Evolutionary conservation across 1,284 basidiomycete species (phyloP).

Genomic region (Chondrostereum purpureum): DNA sequence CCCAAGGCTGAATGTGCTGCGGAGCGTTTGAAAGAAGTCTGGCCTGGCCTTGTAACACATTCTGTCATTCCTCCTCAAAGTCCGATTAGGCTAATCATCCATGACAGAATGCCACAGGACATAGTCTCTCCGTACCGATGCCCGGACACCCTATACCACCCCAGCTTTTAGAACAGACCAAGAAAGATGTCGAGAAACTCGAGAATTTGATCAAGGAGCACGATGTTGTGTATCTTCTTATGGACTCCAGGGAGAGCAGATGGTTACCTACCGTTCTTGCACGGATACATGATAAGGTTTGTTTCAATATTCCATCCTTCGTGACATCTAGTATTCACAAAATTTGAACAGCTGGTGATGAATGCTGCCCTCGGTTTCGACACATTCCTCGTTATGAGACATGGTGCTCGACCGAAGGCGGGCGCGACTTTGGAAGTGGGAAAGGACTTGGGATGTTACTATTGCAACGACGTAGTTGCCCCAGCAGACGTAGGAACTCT

Average conservation of each 20-base stretch:
- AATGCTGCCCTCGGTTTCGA: constrained; percentile 97
- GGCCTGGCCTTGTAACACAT: constrained; percentile 79
- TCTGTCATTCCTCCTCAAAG: constrained; percentile 3
- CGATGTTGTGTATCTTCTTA: constrained; percentile 90
- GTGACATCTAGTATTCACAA: background rate
- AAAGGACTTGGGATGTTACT: constrained; percentile 82
- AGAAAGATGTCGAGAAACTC: constrained; percentile 64
- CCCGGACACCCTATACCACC: constrained; percentile 87
- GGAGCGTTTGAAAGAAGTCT: constrained; percentile 80
- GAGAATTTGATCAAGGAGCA: constrained; percentile 79
- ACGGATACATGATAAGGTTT: constrained; percentile 76
- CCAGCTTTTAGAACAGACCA: constrained; percentile 45
- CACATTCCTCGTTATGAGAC: constrained; percentile 94
- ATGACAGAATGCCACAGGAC: constrained; percentile 68
- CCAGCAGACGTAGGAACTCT: constrained; percentile 75
- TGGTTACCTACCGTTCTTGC: constrained; percentile 93
- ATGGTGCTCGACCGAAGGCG: constrained; percentile 60
- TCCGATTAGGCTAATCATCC: constrained; percentile 4
- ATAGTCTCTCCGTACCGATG: constrained; percentile 87
- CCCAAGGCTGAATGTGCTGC: constrained; percentile 91
- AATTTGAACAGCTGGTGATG: constrained; percentile 68
- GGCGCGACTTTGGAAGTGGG: constrained; percentile 18
- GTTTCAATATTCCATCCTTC: too few relatives aligned
- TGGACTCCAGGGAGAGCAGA: constrained; percentile 94
- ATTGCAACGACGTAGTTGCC: constrained; percentile 97